Percentiles rank a stretch among this genome's conserved stretches.
Evolutionary conservation across 1,139 yeast species (phyloP).

Genomic region (Protomyces inouyei): DNA sequence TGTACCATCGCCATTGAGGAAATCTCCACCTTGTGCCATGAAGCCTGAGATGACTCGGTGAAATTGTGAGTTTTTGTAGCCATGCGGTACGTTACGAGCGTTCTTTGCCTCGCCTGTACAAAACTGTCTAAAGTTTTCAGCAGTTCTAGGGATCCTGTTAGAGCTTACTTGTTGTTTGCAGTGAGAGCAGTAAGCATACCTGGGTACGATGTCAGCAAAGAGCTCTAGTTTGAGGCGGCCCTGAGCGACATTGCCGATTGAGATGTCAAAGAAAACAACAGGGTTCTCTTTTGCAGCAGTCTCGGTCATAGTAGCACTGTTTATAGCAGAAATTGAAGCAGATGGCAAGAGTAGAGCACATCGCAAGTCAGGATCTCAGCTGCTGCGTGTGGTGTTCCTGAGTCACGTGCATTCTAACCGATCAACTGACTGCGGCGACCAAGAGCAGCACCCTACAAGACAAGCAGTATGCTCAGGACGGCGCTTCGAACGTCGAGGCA

Average conservation of each 20-base stretch:
- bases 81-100: constrained; percentile 46
- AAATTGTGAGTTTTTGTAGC: constrained; percentile 74
- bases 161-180: constrained; percentile 30
- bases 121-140: constrained; percentile 53
- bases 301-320: neutral
- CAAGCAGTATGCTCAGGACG: neutral
- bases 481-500: neutral
- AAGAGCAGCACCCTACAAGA: neutral
- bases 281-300: neutral
- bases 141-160: constrained; percentile 37
- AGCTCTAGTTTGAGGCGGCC: constrained; percentile 49
- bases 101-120: constrained; percentile 52
- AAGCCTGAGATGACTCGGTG: constrained; percentile 84
- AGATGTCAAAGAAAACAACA: constrained; percentile 15
- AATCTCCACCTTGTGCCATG: constrained; percentile 97
- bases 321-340: too few species aligned
- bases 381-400: too few species aligned
- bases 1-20: constrained; percentile 59
- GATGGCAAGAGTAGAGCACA: too few species aligned
- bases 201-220: constrained; percentile 44
- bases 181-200: constrained; percentile 32
- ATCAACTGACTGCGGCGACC: neutral
- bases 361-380: too few species aligned
- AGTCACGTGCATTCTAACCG: too few species aligned
- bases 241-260: constrained; percentile 36